Base-by-base conservation (phyloP, 805 yeast genomes). In the Myxozyma nipponensis region DNA sequence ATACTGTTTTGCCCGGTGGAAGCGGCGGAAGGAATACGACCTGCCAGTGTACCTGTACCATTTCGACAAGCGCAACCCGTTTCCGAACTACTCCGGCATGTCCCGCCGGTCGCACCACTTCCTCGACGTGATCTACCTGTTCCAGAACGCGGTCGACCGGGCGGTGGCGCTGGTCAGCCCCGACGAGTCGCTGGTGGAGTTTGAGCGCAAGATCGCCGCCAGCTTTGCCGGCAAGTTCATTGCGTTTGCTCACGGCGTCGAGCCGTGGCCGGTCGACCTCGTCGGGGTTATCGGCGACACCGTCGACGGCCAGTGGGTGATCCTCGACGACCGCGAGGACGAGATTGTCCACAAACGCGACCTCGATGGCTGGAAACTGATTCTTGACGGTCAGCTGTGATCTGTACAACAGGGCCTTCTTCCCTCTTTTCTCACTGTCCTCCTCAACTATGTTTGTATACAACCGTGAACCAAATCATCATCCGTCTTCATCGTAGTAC, bases 41-140 rank as follows among this genome's bases (percentile, higher is more conserved):
- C n/a, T 40, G 36, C 52, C 52, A 18, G 50, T 49, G 6, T 50
- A 42, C 37, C 44, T 28, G n/a, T 50, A 50, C 25, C 54, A 50
- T 30, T 46, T 50, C 30, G 50, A 50, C 45, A 50, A 50, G 45
- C 39, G 44, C 15, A 50, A 50, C 26, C 54, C 54, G 41, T 39
- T 42, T n/a, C 45, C 44, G 10, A 32, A 32, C 7, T 50, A 46
- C 30, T 42, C 39, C 35, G 37, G 37, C 19, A 39, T 28, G 22
- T 42, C 39, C 35, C 30, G 37, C 19, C 35, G 28, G 22, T 46
- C 54, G 7, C 54, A 50, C 26, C 54, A 50, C 39, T 46, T 39
- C 19, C 34, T 50, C n/a, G 54, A 50, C 22, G 44, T 38, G n/a
- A 19, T 50, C 1, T 42, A 50, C 32, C 25, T 50, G 6, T 46